Percentiles rank a stretch among this genome's conserved stretches.
phyloP scores from a whole-genome alignment of 495 filamentous ascomycete species.

The Penicillium egyptiacum region DNA sequence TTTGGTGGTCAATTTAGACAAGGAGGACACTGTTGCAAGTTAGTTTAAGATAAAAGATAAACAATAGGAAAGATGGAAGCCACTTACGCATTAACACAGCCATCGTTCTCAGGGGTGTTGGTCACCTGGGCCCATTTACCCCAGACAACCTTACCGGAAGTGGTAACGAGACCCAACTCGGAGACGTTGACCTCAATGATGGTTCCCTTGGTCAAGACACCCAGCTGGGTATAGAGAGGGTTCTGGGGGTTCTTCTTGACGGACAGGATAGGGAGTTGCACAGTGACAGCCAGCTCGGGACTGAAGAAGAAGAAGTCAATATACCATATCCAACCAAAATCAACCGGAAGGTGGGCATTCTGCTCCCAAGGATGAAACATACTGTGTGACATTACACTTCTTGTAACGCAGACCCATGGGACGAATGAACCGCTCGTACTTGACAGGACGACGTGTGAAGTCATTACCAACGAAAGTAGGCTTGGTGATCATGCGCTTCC shows the following conservation, averaged over 20 bases:
- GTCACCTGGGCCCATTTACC: constrained; percentile 74
- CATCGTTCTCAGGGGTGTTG: constrained; percentile 76
- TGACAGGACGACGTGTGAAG: constrained; percentile 89
- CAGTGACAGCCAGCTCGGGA: constrained; percentile 81
- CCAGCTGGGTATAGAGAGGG: constrained; percentile 90
- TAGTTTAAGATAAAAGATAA: neutral
- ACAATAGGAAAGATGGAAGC: neutral
- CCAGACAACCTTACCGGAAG: constrained; percentile 92
- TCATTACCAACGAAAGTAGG: constrained; percentile 86
- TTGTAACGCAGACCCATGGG: constrained; percentile 89
- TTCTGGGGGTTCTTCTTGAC: constrained; percentile 99
- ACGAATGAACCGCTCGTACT: constrained; percentile 85
- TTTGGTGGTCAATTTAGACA: constrained; percentile 25
- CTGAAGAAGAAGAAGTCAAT: constrained; percentile 28
- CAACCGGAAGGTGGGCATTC: neutral
- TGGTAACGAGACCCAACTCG: constrained; percentile 89
- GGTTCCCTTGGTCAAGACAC: constrained; percentile 91
- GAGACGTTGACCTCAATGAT: constrained; percentile 95
- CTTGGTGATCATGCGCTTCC: constrained; percentile 97
- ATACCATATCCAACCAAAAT: neutral
- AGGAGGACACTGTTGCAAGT: constrained; percentile 25
- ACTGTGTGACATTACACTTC: constrained; percentile 85
- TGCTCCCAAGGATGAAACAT: constrained; percentile 23
- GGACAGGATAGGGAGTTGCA: constrained; percentile 87
- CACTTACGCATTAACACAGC: constrained; percentile 69